Conservation (phyloP, 441 rosid species). For the Erodium moschatum region DNA sequence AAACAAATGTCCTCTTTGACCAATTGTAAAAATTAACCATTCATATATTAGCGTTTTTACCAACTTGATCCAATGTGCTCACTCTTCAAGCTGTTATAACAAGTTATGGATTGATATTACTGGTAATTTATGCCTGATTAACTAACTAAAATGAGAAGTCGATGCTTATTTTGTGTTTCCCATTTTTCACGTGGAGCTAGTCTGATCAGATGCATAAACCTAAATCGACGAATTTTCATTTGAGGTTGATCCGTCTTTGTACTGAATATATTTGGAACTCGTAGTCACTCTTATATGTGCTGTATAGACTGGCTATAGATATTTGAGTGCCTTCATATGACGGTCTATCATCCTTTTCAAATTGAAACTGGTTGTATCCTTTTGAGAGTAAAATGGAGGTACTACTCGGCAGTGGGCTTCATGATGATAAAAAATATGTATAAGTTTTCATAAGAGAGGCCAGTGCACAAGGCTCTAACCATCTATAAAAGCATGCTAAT, state of each 20-base stretch:
- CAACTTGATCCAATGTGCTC: not conserved
- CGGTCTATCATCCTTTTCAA: not conserved
- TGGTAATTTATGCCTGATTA: not conserved
- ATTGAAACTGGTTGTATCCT: not conserved
- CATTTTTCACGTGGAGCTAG: not conserved
- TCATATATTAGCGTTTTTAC: not conserved
- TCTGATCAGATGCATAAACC: not conserved
- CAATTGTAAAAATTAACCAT: not conserved
- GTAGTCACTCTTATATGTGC: not conserved
- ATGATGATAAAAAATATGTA: not conserved
- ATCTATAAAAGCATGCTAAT: not conserved
- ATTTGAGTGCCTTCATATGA: slow-evolving; percentile 1
- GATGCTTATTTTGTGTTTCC: not conserved
- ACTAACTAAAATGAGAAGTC: not conserved
- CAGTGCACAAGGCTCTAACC: slow-evolving; percentile 5
- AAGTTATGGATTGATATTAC: not conserved
- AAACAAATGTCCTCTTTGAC: not conserved
- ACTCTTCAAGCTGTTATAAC: not conserved
- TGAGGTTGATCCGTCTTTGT: not conserved
- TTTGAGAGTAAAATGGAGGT: not conserved
- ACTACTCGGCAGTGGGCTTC: not conserved
- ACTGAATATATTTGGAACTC: not conserved
- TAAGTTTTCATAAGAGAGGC: not conserved
- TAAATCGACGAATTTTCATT: not conserved
- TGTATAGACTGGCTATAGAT: not conserved